These are phyloP conservation scores for Hansenula anomala DNA, from an alignment of 1,139 yeast species.

Conservation along the genomic window DNA sequence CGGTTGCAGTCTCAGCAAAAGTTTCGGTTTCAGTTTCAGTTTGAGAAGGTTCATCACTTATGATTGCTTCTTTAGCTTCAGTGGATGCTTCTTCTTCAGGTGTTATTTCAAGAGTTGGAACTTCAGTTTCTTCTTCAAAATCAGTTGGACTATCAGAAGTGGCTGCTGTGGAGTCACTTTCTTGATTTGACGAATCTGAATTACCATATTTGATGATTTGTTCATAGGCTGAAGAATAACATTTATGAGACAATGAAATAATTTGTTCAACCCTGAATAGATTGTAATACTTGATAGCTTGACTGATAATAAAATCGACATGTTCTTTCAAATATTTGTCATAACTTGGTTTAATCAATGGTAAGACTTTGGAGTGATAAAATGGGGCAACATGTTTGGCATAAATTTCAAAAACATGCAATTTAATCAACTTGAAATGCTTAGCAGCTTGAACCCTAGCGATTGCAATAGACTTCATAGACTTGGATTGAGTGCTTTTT, in stretches of 20 bases:
- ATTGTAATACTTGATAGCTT: conserved; percentile 10
- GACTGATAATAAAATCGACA: conserved; percentile 1
- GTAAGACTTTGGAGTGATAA: conserved; percentile 1
- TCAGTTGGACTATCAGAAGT: conserved; percentile 1
- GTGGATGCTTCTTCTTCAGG: background rate
- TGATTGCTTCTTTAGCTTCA: no score
- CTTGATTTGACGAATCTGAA: background rate
- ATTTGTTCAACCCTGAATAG: conserved; percentile 15
- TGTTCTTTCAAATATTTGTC: conserved; percentile 4
- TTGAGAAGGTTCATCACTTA: background rate
- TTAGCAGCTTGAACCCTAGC: background rate
- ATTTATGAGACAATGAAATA: conserved; percentile 9
- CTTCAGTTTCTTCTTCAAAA: background rate
- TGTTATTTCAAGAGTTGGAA: background rate
- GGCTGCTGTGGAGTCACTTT: background rate
- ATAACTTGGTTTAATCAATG: conserved; percentile 8
- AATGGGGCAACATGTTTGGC: background rate
- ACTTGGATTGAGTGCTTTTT: background rate
- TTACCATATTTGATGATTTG: conserved; percentile 8
- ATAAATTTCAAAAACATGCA: background rate
- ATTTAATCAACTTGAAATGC: no score
- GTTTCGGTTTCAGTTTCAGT: background rate
- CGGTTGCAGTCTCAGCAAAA: background rate
- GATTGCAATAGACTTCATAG: conserved; percentile 1
- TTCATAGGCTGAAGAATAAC: conserved; percentile 11